Evolutionary conservation across 2,329 filamentous ascomycete genomes (phyloP), one percentile per base, ranked within the genome.

Genomic region (Cordyceps sp.): DNA sequence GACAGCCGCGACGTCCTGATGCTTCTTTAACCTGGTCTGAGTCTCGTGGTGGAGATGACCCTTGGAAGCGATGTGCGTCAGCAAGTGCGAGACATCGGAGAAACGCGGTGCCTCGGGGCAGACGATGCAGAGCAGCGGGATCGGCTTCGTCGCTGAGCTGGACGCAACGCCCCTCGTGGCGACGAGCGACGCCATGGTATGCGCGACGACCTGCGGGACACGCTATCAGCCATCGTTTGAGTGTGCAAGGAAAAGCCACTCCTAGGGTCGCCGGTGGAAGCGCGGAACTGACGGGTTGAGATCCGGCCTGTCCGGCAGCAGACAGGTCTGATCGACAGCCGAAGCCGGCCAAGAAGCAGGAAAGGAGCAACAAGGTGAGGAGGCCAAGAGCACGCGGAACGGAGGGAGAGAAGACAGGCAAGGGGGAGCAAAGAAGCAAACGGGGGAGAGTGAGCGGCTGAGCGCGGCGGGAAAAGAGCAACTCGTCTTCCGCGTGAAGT

Each of bases 51-150:
- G 76, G 22, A 94, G 62, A 51, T 96, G 88, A n/a, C 80, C 79
- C 51, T 94, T 94, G 40, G 86, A 94, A 37, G 80, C 74, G 39
- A 94, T 73, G 49, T 96, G 88, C 10, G 88, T 96, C 48, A 96
- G 70, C 24, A 94, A 64, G 53, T 94, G 88, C 22, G 86, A 93
- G 28, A 85, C 65, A 54, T 96, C 88, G 34, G 84, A 93, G 57
- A 94, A 94, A 20, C 58, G 69, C 25, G 83, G 82, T 37, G 68
- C 69, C 42, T 78, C 82, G 23, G 80, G 78, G 51, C 88, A 96
- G 42, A 93, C 77, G 46, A 66, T 75, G 69, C 88, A 96, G 43
- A 73, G 59, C 30, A 94, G 71, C 35, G 79, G 73, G 36, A 85
- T 76, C 30, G 50, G 43, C 35, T 42, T 49, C 39, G 37, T 49